These are phyloP conservation scores for Herpetospermum pedunculosum DNA, from an alignment of 306 rosid genomes.

Conservation along the genomic window DNA sequence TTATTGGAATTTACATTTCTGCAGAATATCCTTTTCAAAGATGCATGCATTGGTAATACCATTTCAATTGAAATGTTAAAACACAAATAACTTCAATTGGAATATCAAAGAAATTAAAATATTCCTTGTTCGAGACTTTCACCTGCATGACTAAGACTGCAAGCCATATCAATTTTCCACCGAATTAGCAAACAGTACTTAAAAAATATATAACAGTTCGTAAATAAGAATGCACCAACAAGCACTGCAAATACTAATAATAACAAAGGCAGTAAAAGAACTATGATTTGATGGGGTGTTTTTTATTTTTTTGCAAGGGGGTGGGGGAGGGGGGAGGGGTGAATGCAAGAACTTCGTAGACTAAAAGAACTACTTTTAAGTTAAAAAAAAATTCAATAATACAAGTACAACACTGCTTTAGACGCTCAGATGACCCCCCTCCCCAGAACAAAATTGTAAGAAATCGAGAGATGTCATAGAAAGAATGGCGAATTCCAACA, in stretches of 20 bases:
- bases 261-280: neutral
- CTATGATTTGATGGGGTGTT: neutral
- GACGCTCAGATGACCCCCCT: conserved; percentile 14
- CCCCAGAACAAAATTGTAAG: conserved; percentile 9
- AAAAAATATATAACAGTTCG: neutral
- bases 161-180: neutral
- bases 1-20: neutral
- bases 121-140: too few relatives aligned
- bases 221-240: neutral
- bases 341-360: neutral
- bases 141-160: neutral
- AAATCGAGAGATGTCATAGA: conserved; percentile 5
- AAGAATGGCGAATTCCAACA: conserved; percentile 18
- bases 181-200: neutral
- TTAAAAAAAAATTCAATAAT: conserved; percentile 28
- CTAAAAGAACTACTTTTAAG: conserved; percentile 27
- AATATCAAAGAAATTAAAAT: neutral
- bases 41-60: too few relatives aligned
- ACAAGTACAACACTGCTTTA: conserved; percentile 47
- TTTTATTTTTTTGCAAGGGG: neutral
- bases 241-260: neutral
- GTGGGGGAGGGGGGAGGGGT: neutral
- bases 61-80: neutral
- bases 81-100: neutral
- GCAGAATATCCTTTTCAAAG: neutral